Conservation (phyloP, 495 filamentous ascomycete species). For the Tuber brumale region DNA sequence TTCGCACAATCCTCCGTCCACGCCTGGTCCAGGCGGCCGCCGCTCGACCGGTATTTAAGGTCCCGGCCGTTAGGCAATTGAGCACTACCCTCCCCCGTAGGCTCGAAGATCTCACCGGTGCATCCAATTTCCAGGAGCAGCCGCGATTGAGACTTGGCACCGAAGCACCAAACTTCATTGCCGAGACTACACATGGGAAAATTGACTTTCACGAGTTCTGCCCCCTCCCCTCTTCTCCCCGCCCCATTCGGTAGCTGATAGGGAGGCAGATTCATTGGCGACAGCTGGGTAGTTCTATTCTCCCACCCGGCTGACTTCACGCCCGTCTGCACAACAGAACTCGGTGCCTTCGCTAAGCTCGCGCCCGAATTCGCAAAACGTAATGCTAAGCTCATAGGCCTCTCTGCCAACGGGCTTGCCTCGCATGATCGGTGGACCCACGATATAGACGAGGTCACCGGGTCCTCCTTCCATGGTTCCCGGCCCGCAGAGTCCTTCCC, state of each 20-base stretch:
- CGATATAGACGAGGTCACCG: conserved; percentile 58
- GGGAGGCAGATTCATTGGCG: conserved; percentile 47
- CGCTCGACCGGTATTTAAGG: conserved; percentile 14
- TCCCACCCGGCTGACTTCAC: conserved; percentile 67
- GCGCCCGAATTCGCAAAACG: conserved; percentile 57
- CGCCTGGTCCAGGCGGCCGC: background rate
- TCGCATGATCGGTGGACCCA: conserved; percentile 59
- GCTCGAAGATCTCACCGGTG: conserved; percentile 9
- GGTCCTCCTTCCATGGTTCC: conserved; percentile 46
- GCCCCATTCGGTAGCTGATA: background rate
- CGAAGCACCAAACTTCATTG: conserved; percentile 60
- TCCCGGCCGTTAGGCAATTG: conserved; percentile 12
- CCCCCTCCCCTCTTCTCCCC: background rate
- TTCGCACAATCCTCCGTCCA: conserved; percentile 19
- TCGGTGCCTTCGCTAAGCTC: conserved; percentile 61
- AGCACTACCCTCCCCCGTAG: conserved; percentile 3
- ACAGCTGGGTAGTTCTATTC: conserved; percentile 61
- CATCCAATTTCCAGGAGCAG: conserved; percentile 45
- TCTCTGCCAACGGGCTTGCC: conserved; percentile 56
- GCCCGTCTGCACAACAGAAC: conserved; percentile 63
- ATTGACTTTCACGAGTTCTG: conserved; percentile 56
- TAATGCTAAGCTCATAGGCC: conserved; percentile 61
- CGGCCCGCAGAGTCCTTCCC: conserved; percentile 57
- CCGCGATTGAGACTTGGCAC: conserved; percentile 57
- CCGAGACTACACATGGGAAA: conserved; percentile 59